phyloP scores from a whole-genome alignment of 108 stramenopile genomes.

The Nitzschia putrida region DNA sequence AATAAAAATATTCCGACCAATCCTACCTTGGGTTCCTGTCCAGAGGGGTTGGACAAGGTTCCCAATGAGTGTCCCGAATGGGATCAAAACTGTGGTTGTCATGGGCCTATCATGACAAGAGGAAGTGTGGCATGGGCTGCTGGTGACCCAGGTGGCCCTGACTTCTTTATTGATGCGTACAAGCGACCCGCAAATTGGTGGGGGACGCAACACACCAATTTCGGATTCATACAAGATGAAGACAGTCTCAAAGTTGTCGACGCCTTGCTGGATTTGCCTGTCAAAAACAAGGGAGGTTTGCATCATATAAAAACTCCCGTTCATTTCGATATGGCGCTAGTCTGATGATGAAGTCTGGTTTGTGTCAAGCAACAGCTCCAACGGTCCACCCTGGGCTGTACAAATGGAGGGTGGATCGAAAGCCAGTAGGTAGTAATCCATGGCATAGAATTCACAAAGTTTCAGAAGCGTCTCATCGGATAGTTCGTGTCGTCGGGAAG shows the following conservation, averaged over 20 bases:
- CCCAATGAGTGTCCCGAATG: constrained; percentile 55
- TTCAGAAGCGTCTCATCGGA: constrained; percentile 22
- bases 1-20: constrained; percentile 23
- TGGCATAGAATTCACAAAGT: constrained; percentile 22
- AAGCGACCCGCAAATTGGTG: constrained; percentile 62
- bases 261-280: constrained; percentile 51
- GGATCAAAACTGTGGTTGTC: constrained; percentile 71
- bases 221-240: constrained; percentile 57
- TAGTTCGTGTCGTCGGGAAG: constrained; percentile 9
- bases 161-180: constrained; percentile 77
- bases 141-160: constrained; percentile 61
- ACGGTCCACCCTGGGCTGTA: neutral
- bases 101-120: constrained; percentile 72
- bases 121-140: constrained; percentile 83
- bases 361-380: neutral
- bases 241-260: constrained; percentile 50
- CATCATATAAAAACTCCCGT: constrained; percentile 32
- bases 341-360: no score
- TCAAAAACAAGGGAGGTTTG: constrained; percentile 24
- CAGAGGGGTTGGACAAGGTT: constrained; percentile 32
- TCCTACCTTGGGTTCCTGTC: constrained; percentile 52
- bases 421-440: constrained; percentile 35
- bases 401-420: constrained; percentile 25
- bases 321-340: constrained; percentile 34
- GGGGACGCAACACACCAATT: constrained; percentile 78